These are phyloP conservation scores for Geranium brycei DNA, from an alignment of 345 rosid species.

Conservation along the genomic window DNA sequence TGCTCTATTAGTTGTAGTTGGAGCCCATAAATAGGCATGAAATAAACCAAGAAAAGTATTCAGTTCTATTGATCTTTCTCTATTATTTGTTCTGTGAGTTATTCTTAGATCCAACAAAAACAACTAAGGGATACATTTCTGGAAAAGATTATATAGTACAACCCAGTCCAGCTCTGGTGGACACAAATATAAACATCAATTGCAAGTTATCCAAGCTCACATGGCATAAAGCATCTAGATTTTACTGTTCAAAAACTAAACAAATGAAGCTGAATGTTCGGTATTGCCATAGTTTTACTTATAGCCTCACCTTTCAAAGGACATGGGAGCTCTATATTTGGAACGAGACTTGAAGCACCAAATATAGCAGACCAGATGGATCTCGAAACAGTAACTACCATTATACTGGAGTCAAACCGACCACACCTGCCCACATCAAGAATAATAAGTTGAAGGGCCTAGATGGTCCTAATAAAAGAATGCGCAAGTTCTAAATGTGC, in stretches of 20 bases:
- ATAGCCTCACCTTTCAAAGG: neutral
- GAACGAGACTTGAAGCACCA: neutral
- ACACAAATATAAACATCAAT: neutral
- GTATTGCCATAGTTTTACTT: neutral
- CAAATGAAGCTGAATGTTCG: neutral
- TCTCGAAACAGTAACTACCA: neutral
- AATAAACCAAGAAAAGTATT: no score
- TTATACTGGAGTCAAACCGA: conserved; percentile 58
- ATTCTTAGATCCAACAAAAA: no score
- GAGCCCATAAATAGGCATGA: no score
- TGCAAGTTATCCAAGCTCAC: neutral
- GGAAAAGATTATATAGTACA: no score
- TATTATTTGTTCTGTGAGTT: no score
- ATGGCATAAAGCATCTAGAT: neutral
- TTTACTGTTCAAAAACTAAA: neutral
- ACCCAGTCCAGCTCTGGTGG: no score
- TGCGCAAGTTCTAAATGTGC: no score
- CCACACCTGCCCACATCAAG: conserved; percentile 42
- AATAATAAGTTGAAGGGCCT: neutral
- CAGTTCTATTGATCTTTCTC: no score
- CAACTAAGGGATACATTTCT: no score
- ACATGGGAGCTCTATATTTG: neutral
- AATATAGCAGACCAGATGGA: neutral
- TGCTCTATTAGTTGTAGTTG: no score
- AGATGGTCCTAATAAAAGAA: neutral